Percentiles rank a stretch among this genome's conserved stretches.
Evolutionary conservation across 2,329 filamentous ascomycete species (phyloP).

Genomic region (Neobulgaria alba): DNA sequence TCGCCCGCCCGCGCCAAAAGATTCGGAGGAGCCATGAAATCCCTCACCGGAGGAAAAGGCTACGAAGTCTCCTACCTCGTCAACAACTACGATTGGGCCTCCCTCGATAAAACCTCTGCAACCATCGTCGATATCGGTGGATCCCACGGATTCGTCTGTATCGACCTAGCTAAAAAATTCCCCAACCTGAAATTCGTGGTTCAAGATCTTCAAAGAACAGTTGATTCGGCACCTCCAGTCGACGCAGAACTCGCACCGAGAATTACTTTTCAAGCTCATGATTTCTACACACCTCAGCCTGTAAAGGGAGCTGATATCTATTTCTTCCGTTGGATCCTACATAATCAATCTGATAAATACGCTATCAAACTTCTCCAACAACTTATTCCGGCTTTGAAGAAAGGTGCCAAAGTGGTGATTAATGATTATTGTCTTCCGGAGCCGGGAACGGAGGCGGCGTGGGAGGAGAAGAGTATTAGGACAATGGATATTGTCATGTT

Average conservation of each 20-base stretch:
- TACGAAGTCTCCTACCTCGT: constrained; percentile 46
- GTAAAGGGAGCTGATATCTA: constrained; percentile 48
- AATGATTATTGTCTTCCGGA: constrained; percentile 38
- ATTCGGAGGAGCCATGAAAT: constrained; percentile 47
- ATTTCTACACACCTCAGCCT: constrained; percentile 50
- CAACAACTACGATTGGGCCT: constrained; percentile 44
- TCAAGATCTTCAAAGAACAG: constrained; percentile 41
- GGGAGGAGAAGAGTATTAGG: constrained; percentile 39
- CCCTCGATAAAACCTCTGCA: constrained; percentile 36
- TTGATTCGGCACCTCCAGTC: constrained; percentile 39
- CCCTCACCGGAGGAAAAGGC: constrained; percentile 45
- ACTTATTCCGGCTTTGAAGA: constrained; percentile 46
- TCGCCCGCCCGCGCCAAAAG: constrained; percentile 38
- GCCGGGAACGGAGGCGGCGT: constrained; percentile 32
- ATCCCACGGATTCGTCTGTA: constrained; percentile 47
- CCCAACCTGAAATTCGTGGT: constrained; percentile 45
- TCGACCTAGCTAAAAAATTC: constrained; percentile 44
- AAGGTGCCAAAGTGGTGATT: constrained; percentile 37
- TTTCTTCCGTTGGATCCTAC: constrained; percentile 50
- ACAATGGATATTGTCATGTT: constrained; percentile 47
- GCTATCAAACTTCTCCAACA: constrained; percentile 40
- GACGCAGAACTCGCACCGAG: constrained; percentile 33
- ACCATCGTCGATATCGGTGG: constrained; percentile 52
- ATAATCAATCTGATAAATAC: constrained; percentile 51
- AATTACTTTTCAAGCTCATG: constrained; percentile 38